phyloP scores from a whole-genome alignment of 2,329 filamentous ascomycete species.

The Lizonia empirigonia region DNA sequence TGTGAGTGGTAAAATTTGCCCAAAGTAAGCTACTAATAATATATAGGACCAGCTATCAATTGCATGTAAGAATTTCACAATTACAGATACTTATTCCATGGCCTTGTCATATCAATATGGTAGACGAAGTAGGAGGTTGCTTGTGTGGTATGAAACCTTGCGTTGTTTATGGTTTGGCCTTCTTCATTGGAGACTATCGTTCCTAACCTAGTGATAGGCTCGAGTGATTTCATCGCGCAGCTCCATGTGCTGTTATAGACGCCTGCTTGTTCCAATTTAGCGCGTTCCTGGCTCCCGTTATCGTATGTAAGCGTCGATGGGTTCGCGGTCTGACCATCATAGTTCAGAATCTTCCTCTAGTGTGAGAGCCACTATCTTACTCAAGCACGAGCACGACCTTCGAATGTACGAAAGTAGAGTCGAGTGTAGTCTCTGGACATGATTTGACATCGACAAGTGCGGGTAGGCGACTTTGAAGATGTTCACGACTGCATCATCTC shows the following conservation, averaged over 20 bases:
- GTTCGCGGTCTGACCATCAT: too few relatives aligned
- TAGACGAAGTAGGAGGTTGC: background rate
- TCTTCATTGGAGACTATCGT: slow-evolving; percentile 6
- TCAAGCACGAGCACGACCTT: background rate
- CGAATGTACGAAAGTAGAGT: background rate
- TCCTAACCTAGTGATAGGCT: slow-evolving; percentile 25
- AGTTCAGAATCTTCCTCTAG: background rate
- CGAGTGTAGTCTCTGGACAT: background rate
- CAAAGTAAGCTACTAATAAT: slow-evolving; percentile 34
- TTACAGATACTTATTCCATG: slow-evolving; percentile 20
- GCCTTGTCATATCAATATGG: slow-evolving; percentile 13
- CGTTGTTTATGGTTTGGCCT: slow-evolving; percentile 19
- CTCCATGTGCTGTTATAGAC: background rate
- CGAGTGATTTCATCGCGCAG: background rate
- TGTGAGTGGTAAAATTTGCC: slow-evolving; percentile 20
- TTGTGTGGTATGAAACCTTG: background rate
- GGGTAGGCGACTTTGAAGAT: background rate
- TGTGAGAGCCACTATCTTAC: background rate
- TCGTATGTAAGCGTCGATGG: too few relatives aligned
- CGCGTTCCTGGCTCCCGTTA: too few relatives aligned
- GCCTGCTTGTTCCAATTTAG: background rate
- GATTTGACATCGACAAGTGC: background rate
- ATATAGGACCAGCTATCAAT: slow-evolving; percentile 26
- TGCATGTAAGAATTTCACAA: slow-evolving; percentile 1
- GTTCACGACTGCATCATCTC: background rate